These are phyloP conservation scores for Plasmodium reichenowi DNA, from an alignment of 169 alveolate genomes.

Conservation along the genomic window DNA sequence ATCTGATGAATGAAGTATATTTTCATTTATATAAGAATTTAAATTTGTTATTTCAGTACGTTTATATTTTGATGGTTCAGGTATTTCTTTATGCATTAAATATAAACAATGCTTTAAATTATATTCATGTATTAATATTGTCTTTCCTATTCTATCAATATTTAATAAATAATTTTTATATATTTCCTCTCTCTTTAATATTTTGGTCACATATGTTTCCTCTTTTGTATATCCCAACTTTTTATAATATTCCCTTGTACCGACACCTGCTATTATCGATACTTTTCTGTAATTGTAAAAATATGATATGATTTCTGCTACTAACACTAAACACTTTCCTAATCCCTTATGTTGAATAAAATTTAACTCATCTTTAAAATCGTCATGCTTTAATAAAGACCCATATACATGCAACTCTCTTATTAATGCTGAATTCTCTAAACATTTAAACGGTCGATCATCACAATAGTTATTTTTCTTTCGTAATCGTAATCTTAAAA, in stretches of 20 bases:
- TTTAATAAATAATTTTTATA: slow-evolving; percentile 50
- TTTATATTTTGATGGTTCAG: slow-evolving; percentile 30
- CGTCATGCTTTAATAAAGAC: slow-evolving; percentile 60
- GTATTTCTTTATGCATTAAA: slow-evolving; percentile 62
- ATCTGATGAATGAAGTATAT: slow-evolving; percentile 8
- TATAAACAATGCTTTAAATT: slow-evolving; percentile 54
- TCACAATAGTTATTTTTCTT: slow-evolving; percentile 73
- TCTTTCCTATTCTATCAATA: slow-evolving; percentile 32
- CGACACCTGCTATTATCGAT: slow-evolving; percentile 99
- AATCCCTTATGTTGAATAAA: slow-evolving; percentile 81
- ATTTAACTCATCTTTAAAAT: slow-evolving; percentile 50
- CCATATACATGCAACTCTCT: slow-evolving; percentile 96
- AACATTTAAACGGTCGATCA: slow-evolving; percentile 79
- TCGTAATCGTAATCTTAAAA: slow-evolving; percentile 91
- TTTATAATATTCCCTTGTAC: slow-evolving; percentile 98
- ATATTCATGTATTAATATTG: slow-evolving; percentile 28
- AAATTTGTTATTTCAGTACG: slow-evolving; percentile 63
- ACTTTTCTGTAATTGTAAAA: slow-evolving; percentile 87
- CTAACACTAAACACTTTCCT: slow-evolving; percentile 81
- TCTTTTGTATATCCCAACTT: slow-evolving; percentile 96
- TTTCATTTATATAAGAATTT: slow-evolving; percentile 47
- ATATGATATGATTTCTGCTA: slow-evolving; percentile 84
- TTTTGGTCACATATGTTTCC: slow-evolving; percentile 96
- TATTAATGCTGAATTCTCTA: slow-evolving; percentile 89
- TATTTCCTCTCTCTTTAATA: slow-evolving; percentile 76